phyloP scores from a whole-genome alignment of 192 early-diverging fungal species.

The Haplosporangium gracile region DNA sequence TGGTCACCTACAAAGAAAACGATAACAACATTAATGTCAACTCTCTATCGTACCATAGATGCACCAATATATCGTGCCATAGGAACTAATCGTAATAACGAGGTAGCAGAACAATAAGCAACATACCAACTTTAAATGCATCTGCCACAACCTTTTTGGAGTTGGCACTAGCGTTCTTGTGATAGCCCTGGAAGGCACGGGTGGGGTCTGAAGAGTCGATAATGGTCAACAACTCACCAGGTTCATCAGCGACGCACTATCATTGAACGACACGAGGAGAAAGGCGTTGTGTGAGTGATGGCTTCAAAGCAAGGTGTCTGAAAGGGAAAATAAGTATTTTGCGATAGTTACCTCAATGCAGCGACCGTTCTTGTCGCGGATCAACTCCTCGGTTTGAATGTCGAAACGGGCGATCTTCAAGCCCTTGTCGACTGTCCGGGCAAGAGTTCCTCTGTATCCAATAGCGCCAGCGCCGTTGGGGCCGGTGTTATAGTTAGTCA shows the following conservation, averaged over 20 bases:
- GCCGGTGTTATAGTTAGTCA: constrained; percentile 65
- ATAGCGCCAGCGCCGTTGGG: constrained; percentile 73
- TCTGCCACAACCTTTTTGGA: constrained; percentile 66
- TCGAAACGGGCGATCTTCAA: constrained; percentile 70
- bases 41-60: background rate
- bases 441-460: constrained; percentile 65
- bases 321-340: background rate
- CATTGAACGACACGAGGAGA: background rate
- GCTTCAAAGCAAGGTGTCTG: background rate
- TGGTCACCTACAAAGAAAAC: constrained; percentile 63
- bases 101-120: constrained; percentile 1
- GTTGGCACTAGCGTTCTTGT: constrained; percentile 66
- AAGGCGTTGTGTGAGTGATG: background rate
- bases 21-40: background rate
- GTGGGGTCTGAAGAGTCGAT: constrained; percentile 46
- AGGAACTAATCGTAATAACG: background rate
- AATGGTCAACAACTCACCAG: constrained; percentile 65
- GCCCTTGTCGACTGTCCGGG: constrained; percentile 51
- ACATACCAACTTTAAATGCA: constrained; percentile 74
- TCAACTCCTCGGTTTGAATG: constrained; percentile 66
- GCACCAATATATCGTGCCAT: background rate
- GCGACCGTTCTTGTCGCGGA: constrained; percentile 65
- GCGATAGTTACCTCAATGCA: constrained; percentile 59
- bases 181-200: constrained; percentile 61
- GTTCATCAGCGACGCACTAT: constrained; percentile 58